Base-by-base conservation (phyloP, 2,329 filamentous ascomycete genomes). In the Diplodia sapinea region DNA sequence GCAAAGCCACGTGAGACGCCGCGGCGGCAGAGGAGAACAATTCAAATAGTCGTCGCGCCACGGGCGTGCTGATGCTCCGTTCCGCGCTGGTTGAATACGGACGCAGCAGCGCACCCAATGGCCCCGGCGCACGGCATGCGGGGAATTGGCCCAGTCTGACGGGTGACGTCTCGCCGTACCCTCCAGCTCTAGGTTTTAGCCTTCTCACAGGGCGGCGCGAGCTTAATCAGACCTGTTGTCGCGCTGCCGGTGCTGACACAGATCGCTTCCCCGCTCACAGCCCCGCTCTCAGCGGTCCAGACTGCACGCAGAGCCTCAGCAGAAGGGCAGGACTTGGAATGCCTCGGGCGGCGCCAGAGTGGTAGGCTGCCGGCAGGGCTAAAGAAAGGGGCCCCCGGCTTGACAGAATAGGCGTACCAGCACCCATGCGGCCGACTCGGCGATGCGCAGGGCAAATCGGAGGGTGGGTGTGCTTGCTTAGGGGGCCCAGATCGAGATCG, bases 391-490 rank as follows among this genome's bases (percentile, higher is more conserved):
- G 55, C 13, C 38, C 56, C 26, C 17, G 56, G 40, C 8, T 3
- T 15, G 36, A 43, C 36, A 29, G 36, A 23, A 17, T 12, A 15
- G 56, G 56, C 56, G 57, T 61, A 49, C 59, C 43, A 38, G 20
- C 8, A 33, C 23, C 56, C 56, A 57, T 57, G 55, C 38, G 55
- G 55, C 33, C 55, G n/a, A 36, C 23, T 7, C 52, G 52, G 31
- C 55, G 33, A 40, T 26, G 55, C n/a, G 55, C 55, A 59, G 36
- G 55, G 36, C 55, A 29, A 62, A 62, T 62, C 40, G 57, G 57
- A 36, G 29, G 8, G 57, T 43, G 57, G 59, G 6, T 36, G 57
- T 50, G 57, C 20, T 55, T 55, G 43, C 43, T 17, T 7, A 50
- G 40, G 26, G 5, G 40, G 40, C 57, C 56, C 40, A 50, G 57